Percentiles rank a stretch among this genome's conserved stretches.
phyloP scores from a whole-genome alignment of 768 basidiomycete genomes.

The Mycena capillaripes region DNA sequence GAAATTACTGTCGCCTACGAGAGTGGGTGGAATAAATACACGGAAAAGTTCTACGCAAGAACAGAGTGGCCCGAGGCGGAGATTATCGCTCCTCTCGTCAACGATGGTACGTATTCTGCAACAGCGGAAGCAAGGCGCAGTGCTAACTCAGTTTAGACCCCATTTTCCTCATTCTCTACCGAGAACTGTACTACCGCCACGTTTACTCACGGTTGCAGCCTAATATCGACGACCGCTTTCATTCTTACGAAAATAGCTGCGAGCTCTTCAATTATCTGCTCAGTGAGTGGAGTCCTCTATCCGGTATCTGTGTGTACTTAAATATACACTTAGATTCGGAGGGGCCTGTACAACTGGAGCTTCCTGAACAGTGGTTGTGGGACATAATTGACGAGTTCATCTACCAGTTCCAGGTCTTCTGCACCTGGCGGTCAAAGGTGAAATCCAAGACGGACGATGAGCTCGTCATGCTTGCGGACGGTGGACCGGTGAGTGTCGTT shows the following conservation, averaged over 20 bases:
- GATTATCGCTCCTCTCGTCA: constrained; percentile 92
- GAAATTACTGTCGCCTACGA: constrained; percentile 96
- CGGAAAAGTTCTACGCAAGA: constrained; percentile 95
- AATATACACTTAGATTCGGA: constrained; percentile 80
- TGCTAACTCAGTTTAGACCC: constrained; percentile 68
- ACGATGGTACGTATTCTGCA: constrained; percentile 75
- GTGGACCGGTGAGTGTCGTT: constrained; percentile 65
- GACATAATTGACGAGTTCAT: constrained; percentile 98
- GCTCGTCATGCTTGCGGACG: constrained; percentile 83
- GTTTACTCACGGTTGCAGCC: constrained; percentile 96
- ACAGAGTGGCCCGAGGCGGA: constrained; percentile 99
- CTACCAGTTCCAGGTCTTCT: constrained; percentile 98
- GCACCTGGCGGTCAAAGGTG: constrained; percentile 89
- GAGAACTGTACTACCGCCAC: constrained; percentile 95
- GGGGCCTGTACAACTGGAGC: constrained; percentile 91
- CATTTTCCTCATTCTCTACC: constrained; percentile 96
- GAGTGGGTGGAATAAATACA: constrained; percentile 96
- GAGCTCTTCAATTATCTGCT: constrained; percentile 98
- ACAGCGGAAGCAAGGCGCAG: not conserved
- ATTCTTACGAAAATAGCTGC: constrained; percentile 98
- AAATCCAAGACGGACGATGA: constrained; percentile 94
- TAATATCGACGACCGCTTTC: constrained; percentile 97
- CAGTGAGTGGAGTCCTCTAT: constrained; percentile 65
- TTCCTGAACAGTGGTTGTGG: constrained; percentile 99
- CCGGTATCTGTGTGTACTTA: not conserved